A percentile compares a stretch with the other conserved stretches of the same genome.
Conservation (phyloP, 139 green algal species). For the Pycnococcus provasolii region DNA sequence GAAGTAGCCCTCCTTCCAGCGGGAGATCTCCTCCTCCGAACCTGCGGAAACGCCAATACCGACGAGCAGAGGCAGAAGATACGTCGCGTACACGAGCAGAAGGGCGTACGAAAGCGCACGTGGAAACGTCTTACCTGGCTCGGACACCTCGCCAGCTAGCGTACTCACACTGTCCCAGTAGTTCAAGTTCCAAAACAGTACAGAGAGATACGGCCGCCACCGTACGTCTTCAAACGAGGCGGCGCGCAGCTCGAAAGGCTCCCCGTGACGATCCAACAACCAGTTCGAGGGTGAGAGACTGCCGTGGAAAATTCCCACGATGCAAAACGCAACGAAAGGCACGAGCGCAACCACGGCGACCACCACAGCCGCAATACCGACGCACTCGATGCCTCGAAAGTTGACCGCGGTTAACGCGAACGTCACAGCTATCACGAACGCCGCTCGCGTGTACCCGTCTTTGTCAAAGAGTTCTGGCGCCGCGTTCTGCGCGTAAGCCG, state of each 20-base stretch:
- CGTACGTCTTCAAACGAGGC: constrained; percentile 46
- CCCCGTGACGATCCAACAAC: constrained; percentile 13
- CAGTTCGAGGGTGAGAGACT: constrained; percentile 42
- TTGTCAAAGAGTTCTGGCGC: not conserved
- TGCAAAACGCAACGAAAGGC: constrained; percentile 71
- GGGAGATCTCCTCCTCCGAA: constrained; percentile 7
- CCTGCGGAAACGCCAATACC: constrained; percentile 52
- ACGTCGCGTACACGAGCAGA: constrained; percentile 55
- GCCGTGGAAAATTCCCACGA: constrained; percentile 29
- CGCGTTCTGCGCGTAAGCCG: not conserved
- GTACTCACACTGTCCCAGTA: constrained; percentile 81
- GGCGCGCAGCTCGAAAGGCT: not conserved
- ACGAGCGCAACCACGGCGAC: constrained; percentile 64
- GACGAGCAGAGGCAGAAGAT: constrained; percentile 63
- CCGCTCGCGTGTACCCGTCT: too few species aligned
- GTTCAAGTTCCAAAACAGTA: constrained; percentile 96
- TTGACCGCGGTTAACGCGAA: constrained; percentile 60
- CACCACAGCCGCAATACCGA: constrained; percentile 62
- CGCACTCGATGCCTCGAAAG: constrained; percentile 77
- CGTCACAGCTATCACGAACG: constrained; percentile 10
- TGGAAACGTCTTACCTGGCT: constrained; percentile 65
- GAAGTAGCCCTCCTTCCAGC: constrained; percentile 81
- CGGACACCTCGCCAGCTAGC: constrained; percentile 76
- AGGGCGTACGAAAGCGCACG: constrained; percentile 59
- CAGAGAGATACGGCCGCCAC: constrained; percentile 84